These are phyloP conservation scores for Phalaenopsis aphrodite DNA, from an alignment of 106 monocot genomes.

Conservation along the genomic window DNA sequence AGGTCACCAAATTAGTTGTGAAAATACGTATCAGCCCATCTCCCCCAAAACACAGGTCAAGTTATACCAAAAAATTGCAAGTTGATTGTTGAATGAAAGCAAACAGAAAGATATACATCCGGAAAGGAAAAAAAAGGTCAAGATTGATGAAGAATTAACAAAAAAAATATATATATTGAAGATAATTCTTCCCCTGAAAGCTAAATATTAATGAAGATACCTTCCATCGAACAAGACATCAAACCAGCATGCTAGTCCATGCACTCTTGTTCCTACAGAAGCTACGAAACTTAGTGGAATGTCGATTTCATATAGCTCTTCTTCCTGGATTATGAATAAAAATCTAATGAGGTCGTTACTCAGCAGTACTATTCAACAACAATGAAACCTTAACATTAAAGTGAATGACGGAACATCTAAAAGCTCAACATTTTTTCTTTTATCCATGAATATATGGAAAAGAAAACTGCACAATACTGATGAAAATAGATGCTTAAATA, in stretches of 20 bases:
- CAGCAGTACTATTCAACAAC: not conserved
- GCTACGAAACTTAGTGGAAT: constrained; percentile 77
- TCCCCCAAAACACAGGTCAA: too few relatives aligned
- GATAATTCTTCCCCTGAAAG: not conserved
- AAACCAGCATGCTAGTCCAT: constrained; percentile 99
- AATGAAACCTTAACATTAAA: not conserved
- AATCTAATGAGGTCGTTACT: not conserved
- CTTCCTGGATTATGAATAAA: constrained; percentile 55
- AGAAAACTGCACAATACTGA: not conserved
- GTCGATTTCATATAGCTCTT: constrained; percentile 88
- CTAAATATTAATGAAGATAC: constrained; percentile 21
- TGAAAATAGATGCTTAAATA: not conserved
- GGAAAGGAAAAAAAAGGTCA: not conserved
- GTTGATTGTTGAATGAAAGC: not conserved
- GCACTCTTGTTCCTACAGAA: constrained; percentile 76
- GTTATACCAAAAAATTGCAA: not conserved
- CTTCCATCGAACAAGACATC: constrained; percentile 97
- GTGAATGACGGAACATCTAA: not conserved
- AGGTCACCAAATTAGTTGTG: too few relatives aligned
- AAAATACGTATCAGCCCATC: too few relatives aligned
- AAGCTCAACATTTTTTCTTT: not conserved
- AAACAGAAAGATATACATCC: not conserved
- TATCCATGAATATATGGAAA: not conserved
- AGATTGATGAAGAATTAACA: not conserved
- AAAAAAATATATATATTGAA: not conserved